Conservation (phyloP, 2,329 filamentous ascomycete species). For the Didymella exigua region DNA sequence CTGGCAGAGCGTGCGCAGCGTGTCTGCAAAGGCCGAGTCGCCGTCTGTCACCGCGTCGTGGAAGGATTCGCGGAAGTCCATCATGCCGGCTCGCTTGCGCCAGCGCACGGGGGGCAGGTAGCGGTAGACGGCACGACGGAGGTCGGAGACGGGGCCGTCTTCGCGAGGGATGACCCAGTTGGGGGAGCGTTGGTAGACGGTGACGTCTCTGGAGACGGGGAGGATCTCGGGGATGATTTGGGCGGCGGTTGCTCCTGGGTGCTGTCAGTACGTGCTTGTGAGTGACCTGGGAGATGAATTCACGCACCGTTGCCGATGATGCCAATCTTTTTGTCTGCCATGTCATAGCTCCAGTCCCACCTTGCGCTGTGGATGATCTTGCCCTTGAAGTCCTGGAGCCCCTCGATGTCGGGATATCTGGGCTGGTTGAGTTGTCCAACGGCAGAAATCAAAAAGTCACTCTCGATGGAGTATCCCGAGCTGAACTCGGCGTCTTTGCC, state of each 20-base stretch:
- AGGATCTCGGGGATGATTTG: conserved; percentile 65
- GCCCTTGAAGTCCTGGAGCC: conserved; percentile 56
- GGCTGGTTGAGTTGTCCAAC: conserved; percentile 66
- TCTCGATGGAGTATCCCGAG: conserved; percentile 58
- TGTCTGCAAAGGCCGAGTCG: conserved; percentile 49
- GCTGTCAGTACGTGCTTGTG: conserved; percentile 1
- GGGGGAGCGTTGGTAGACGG: conserved; percentile 63
- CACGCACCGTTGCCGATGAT: conserved; percentile 63
- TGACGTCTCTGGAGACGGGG: conserved; percentile 56
- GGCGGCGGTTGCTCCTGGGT: conserved; percentile 59
- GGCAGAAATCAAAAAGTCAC: conserved; percentile 63
- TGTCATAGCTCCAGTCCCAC: conserved; percentile 65
- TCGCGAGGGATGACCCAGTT: conserved; percentile 64
- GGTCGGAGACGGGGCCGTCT: conserved; percentile 54
- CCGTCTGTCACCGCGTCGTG: conserved; percentile 54
- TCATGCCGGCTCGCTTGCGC: conserved; percentile 57
- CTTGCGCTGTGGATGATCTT: conserved; percentile 63
- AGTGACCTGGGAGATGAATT: background rate
- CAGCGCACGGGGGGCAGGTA: conserved; percentile 59
- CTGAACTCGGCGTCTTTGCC: conserved; percentile 63
- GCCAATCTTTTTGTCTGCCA: conserved; percentile 61
- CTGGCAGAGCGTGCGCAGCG: conserved; percentile 48
- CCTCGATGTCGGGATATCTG: conserved; percentile 56
- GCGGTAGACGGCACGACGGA: conserved; percentile 52
- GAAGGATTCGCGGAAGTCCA: conserved; percentile 61